These are phyloP conservation scores for Bipolaris victoriae DNA, from an alignment of 2,329 filamentous ascomycete genomes.

Conservation along the genomic window DNA sequence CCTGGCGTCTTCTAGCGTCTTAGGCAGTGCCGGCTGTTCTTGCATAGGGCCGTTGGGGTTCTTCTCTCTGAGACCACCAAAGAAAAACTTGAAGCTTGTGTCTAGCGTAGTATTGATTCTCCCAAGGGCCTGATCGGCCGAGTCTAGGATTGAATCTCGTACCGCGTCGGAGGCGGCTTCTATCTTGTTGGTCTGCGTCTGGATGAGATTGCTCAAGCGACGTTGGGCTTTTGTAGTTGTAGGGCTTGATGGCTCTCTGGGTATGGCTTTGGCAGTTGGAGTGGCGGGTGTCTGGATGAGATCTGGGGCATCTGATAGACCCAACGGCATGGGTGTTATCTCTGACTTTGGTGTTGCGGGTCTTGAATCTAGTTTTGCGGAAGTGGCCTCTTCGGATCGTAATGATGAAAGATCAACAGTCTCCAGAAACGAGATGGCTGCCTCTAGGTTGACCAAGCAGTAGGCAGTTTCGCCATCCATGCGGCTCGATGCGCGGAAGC, in stretches of 20 bases:
- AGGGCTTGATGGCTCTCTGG: conserved; percentile 40
- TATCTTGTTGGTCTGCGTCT: conserved; percentile 80
- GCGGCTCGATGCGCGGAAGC: conserved; percentile 84
- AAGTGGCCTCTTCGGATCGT: conserved; percentile 73
- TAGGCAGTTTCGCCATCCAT: conserved; percentile 95
- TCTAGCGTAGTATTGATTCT: conserved; percentile 89
- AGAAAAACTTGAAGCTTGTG: conserved; percentile 90
- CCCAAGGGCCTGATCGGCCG: conserved; percentile 90
- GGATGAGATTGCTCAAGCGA: conserved; percentile 83
- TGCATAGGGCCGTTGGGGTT: conserved; percentile 42
- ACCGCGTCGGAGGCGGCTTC: conserved; percentile 84
- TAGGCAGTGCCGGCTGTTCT: conserved; percentile 67
- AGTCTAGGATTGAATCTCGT: conserved; percentile 68
- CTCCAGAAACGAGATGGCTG: conserved; percentile 90
- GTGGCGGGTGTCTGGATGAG: conserved; percentile 50
- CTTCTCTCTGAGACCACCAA: conserved; percentile 83
- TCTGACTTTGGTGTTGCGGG: conserved; percentile 54
- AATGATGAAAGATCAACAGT: conserved; percentile 93
- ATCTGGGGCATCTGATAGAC: conserved; percentile 46
- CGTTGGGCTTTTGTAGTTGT: conserved; percentile 66
- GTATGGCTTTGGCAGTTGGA: conserved; percentile 28
- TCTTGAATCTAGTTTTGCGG: conserved; percentile 60
- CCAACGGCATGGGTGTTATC: conserved; percentile 50
- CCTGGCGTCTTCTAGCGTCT: conserved; percentile 89
- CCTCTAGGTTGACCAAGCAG: conserved; percentile 94